Base-by-base conservation (phyloP, 331 rosid species). In the Quercus tomentella region DNA sequence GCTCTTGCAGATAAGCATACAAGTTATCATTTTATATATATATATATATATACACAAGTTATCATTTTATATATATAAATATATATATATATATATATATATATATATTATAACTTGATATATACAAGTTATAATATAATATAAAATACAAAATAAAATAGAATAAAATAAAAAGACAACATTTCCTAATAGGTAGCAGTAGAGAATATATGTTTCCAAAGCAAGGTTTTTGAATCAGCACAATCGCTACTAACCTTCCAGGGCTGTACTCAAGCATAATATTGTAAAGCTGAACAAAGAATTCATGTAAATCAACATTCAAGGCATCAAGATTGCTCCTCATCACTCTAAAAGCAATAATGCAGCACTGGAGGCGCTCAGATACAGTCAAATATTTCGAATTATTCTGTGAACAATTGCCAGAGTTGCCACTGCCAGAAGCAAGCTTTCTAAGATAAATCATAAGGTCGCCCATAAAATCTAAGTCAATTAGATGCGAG, bases 281-380 rank as follows among this genome's bases (percentile, higher is more conserved):
- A 90, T 91, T 93, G 94, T 96, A 96, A 68, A 96, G 92, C 87
- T 96, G 93, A 81, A 96, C 86, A 25, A 86, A 90, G 79, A 92
- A 96, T 87, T 93, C 98, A 61, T 93, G 98, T 56, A 93, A 84
- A 87, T 96, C 99, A 87, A 96, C 93, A 79, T 93, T 93, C 89
- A 93, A 77, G 71, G 99, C 98, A 74, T 92, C 97, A 57, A 96
- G 99, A 85, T 96, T 96, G 89, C 78, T 93, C 89, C 84, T 90
- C 98, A 92, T 93, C 84, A 96, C 97, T 92, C 88, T 96, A 81
- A 93, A 96, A 69, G 98, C 98, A 82, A 96, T 93, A 60, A 93
- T 89, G 89, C 97, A 96, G 84, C 99, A 96, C 54, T 85, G 89
- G 71, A 96, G 97, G 66, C 97, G 96, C 82, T 96, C 98, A 25